Evolutionary conservation across 345 rosid genomes (phyloP).

Genomic region (Boechera retrofracta): DNA sequence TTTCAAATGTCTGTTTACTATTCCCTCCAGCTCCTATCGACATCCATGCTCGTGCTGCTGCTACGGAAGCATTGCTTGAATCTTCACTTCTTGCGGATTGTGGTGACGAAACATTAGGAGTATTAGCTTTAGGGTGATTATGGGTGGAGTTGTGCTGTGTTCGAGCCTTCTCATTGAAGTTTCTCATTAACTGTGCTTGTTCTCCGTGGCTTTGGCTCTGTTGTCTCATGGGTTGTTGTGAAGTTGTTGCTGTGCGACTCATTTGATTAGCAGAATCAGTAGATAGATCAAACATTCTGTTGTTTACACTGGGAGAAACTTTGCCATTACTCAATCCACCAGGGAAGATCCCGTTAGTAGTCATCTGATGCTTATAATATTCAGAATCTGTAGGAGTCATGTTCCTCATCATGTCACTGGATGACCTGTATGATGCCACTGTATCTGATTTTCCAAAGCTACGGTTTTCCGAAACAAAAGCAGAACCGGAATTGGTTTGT

Average conservation of each 20-base stretch:
- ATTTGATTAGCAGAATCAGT: conserved; percentile 54
- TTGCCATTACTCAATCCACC: conserved; percentile 64
- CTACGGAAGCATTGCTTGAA: conserved; percentile 64
- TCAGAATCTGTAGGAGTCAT: conserved; percentile 48
- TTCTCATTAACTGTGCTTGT: conserved; percentile 70
- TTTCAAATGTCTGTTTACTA: conserved; percentile 59
- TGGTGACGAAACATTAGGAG: conserved; percentile 44
- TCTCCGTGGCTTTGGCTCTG: conserved; percentile 57
- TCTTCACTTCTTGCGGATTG: conserved; percentile 59
- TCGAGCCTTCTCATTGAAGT: conserved; percentile 59
- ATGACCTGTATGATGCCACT: conserved; percentile 43
- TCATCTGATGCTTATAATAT: conserved; percentile 52
- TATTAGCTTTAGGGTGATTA: conserved; percentile 21
- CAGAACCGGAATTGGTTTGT: conserved; percentile 52
- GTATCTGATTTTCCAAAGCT: conserved; percentile 51
- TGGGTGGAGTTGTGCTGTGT: conserved; percentile 54
- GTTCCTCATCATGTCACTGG: conserved; percentile 52
- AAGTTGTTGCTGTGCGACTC: conserved; percentile 47
- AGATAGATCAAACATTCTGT: conserved; percentile 49
- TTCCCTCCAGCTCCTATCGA: conserved; percentile 75
- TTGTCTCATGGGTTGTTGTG: conserved; percentile 35
- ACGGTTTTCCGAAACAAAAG: conserved; percentile 50
- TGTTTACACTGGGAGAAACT: conserved; percentile 43
- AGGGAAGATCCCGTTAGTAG: conserved; percentile 46
- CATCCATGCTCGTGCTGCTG: conserved; percentile 92